Evolutionary conservation across 805 yeast genomes (phyloP).

Genomic region (Nakazawaea wickerhamii): DNA sequence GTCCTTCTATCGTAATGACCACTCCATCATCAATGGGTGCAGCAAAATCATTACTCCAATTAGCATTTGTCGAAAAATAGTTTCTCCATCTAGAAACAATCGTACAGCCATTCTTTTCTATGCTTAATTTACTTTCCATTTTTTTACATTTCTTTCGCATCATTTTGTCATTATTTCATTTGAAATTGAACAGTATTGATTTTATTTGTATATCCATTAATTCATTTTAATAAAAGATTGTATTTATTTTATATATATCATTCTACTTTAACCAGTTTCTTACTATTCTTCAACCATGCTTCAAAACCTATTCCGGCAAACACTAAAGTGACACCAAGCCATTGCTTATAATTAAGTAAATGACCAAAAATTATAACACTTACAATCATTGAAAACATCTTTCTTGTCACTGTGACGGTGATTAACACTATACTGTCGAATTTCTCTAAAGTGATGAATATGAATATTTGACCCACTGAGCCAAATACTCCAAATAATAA

Average conservation of each 20-base stretch:
- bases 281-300: constrained; percentile 42
- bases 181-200: no score
- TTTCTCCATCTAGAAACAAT: not conserved
- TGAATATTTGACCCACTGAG: constrained; percentile 90
- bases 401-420: constrained; percentile 93
- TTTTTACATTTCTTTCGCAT: constrained; percentile 2
- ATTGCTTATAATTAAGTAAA: constrained; percentile 52
- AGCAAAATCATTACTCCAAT: constrained; percentile 37
- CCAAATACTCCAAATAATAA: constrained; percentile 71
- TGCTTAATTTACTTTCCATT: not conserved
- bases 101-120: no score
- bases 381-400: constrained; percentile 90
- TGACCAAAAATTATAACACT: constrained; percentile 90
- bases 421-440: constrained; percentile 83
- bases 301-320: constrained; percentile 85
- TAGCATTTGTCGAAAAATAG: constrained; percentile 30
- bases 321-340: constrained; percentile 75
- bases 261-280: not conserved
- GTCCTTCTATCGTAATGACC: constrained; percentile 34
- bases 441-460: constrained; percentile 74
- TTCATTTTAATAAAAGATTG: no score
- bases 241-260: no score
- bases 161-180: no score
- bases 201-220: no score
- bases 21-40: constrained; percentile 46